A percentile compares a stretch with the other conserved stretches of the same genome.
phyloP scores from a whole-genome alignment of 2,329 filamentous ascomycete species.

The Colletotrichum costaricense region DNA sequence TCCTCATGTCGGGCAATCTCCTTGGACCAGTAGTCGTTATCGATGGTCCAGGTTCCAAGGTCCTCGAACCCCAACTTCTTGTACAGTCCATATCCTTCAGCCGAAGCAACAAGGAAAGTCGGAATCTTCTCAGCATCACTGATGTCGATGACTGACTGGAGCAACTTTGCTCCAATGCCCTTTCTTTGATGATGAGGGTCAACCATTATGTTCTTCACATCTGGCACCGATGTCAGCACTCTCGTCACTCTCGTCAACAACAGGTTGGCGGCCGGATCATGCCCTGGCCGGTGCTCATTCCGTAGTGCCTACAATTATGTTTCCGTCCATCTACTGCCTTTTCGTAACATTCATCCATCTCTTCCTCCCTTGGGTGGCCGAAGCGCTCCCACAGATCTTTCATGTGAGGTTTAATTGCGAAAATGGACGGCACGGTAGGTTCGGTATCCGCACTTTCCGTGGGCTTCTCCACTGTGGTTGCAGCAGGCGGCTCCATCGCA shows the following conservation, averaged over 20 bases:
- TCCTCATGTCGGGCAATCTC: slow-evolving; percentile 24
- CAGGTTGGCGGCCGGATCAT: neutral
- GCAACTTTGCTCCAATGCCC: slow-evolving; percentile 36
- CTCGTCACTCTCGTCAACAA: too few species aligned
- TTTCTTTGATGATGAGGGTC: slow-evolving; percentile 38
- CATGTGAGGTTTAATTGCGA: slow-evolving; percentile 34
- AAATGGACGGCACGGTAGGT: slow-evolving; percentile 20
- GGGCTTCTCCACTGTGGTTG: neutral
- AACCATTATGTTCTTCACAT: slow-evolving; percentile 40
- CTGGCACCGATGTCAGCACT: slow-evolving; percentile 18
- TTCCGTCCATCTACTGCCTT: slow-evolving; percentile 30
- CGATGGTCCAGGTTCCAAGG: slow-evolving; percentile 36
- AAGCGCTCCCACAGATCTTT: slow-evolving; percentile 40
- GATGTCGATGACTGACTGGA: slow-evolving; percentile 18
- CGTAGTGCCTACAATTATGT: slow-evolving; percentile 36
- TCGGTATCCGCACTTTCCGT: neutral
- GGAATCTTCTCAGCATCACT: slow-evolving; percentile 31
- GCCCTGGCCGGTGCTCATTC: neutral
- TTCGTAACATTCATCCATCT: slow-evolving; percentile 39
- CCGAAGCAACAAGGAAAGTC: slow-evolving; percentile 38
- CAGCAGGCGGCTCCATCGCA: neutral
- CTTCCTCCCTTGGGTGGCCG: slow-evolving; percentile 24
- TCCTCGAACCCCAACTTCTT: slow-evolving; percentile 35
- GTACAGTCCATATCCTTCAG: slow-evolving; percentile 37
- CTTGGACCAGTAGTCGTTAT: slow-evolving; percentile 36